Conservation (phyloP, 2,329 filamentous ascomycete species). For the Pseudogymnoascus sp. region DNA sequence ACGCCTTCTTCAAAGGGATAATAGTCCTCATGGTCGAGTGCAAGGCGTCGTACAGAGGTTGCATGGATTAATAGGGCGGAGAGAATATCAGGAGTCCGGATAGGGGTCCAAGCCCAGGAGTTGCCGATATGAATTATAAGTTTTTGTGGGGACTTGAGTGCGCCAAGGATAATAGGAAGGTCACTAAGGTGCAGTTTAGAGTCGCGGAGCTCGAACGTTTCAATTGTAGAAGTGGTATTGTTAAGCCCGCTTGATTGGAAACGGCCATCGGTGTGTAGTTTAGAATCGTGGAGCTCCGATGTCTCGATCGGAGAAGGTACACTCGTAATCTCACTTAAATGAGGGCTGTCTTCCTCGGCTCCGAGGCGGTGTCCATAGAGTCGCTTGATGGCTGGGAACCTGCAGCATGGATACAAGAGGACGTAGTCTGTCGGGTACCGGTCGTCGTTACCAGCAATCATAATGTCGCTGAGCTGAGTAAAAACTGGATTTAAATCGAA, state of each 20-base stretch:
- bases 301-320: not conserved
- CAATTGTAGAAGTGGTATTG: not conserved
- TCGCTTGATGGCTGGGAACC: not conserved
- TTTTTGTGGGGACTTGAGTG: not conserved
- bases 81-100: not conserved
- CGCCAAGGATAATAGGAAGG: not conserved
- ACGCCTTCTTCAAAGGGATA: not conserved
- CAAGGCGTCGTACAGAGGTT: not conserved
- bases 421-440: not conserved
- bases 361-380: not conserved
- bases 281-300: not conserved
- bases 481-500: not conserved
- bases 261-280: not conserved
- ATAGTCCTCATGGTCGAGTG: not conserved
- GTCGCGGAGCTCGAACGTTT: not conserved
- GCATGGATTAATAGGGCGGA: not conserved
- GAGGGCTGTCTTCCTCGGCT: not conserved
- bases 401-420: not conserved
- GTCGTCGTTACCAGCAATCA: not conserved
- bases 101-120: not conserved
- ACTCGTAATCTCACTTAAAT: too few species aligned
- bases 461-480: not conserved
- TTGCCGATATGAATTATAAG: not conserved
- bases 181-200: not conserved
- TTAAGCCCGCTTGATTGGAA: not conserved